These are phyloP conservation scores for Talaromyces trachyspermus DNA, from an alignment of 495 filamentous ascomycete species.

Conservation along the genomic window DNA sequence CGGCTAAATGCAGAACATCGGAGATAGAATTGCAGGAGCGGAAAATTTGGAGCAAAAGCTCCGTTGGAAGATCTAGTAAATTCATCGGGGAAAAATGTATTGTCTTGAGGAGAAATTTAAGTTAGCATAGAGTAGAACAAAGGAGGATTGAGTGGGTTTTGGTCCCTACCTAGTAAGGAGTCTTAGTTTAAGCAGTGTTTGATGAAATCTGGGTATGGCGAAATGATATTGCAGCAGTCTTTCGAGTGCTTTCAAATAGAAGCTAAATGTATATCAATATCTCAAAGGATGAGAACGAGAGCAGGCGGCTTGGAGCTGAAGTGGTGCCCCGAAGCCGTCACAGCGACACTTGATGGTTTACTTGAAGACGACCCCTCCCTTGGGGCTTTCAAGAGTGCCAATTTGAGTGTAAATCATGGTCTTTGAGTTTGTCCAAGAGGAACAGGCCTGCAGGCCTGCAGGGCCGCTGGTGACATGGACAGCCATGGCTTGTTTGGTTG, in stretches of 20 bases:
- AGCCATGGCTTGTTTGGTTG: conserved; percentile 21
- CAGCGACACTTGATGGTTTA: conserved; percentile 22
- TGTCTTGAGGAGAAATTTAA: not conserved
- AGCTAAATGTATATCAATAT: too few species aligned
- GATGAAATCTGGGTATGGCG: too few species aligned
- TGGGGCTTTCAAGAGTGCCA: conserved; percentile 55
- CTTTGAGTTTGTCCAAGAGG: conserved; percentile 2
- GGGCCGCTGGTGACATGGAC: conserved; percentile 20
- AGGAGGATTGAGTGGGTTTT: too few species aligned
- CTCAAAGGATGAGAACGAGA: not conserved
- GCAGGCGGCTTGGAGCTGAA: not conserved
- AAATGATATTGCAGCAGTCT: too few species aligned
- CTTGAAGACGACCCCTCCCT: conserved; percentile 56
- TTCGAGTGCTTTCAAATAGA: too few species aligned
- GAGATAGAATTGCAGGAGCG: conserved; percentile 43
- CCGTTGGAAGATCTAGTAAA: conserved; percentile 48
- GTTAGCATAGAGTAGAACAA: not conserved
- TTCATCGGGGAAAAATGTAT: conserved; percentile 28
- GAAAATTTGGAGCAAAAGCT: conserved; percentile 56
- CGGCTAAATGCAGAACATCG: conserved; percentile 47
- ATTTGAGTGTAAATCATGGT: conserved; percentile 12
- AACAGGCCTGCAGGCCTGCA: conserved; percentile 18
- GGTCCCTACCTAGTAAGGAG: too few species aligned
- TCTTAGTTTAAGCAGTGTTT: too few species aligned
- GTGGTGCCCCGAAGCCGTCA: conserved; percentile 11